Evolutionary conservation across 441 rosid genomes (phyloP), one percentile per base, ranked within the genome.

Genomic region (Viola pubescens): DNA sequence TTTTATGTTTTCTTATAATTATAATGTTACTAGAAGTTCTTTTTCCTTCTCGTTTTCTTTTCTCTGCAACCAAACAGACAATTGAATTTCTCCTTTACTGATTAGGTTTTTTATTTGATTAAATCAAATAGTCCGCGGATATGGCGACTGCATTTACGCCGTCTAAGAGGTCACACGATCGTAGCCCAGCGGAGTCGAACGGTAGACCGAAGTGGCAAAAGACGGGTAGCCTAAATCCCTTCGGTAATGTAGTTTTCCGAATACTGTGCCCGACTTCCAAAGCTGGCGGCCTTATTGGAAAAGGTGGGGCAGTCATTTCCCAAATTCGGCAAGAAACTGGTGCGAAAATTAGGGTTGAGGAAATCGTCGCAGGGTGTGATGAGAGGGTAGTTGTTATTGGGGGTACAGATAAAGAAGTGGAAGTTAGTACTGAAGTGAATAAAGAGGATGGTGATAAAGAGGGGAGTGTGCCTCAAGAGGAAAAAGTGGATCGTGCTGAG

Each of bases 261-360:
- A 46, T 82, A 13, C 75, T 85, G 11, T 82, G 89, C 52, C 81
- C 81, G 0, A 70, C 67, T 70, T 56, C 81, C 41, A 79, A 67
- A 65, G 58, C 71, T 56, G 81, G 64, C 38, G 47, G 67, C 48
- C 10, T 82, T 55, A 37, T 70, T 57, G 86, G 82, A 43, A 66
- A 82, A 65, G 81, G 66, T 68, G 79, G 77, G 50, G 44, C 67
- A 11, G 40, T 77, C 40, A 61, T 76, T 34, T 72, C 84, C n/a
- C 80, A 78, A 65, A 78, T 84, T 71, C 69, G 69, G n/a, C 70
- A 78, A 64, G 91, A 81, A 71, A 69, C 84, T 47, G 86, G 87
- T 12, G 75, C 64, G 7, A 70, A 69, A 64, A 73, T 87, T 58
- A 79, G 66, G 56, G 73, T 85, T 12, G 86, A 82, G 77, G 95